Conservation (phyloP, 306 rosid genomes). For the Quillaja saponaria region DNA sequence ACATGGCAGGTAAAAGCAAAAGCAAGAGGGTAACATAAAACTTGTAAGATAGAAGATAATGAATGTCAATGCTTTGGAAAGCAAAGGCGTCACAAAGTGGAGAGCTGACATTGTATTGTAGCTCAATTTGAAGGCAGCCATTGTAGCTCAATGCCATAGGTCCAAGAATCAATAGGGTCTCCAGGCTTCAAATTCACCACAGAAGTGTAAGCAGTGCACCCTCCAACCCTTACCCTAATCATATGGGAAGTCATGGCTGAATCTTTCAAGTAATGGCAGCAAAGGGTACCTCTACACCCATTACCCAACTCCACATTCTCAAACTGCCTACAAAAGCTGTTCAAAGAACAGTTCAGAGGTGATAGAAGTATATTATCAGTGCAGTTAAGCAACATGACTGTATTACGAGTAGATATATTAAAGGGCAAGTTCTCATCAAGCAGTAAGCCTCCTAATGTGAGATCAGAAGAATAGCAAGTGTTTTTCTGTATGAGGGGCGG, state of each 20-base stretch:
- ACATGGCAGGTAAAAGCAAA: no score
- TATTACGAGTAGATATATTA: conserved; percentile 65
- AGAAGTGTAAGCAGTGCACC: conserved; percentile 79
- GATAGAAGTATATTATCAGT: conserved; percentile 50
- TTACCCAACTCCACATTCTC: conserved; percentile 55
- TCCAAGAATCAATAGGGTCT: conserved; percentile 63
- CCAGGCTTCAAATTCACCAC: conserved; percentile 52
- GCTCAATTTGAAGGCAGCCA: conserved; percentile 50
- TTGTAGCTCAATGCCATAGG: conserved; percentile 81
- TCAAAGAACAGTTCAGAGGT: conserved; percentile 70
- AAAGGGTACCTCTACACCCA: conserved; percentile 61
- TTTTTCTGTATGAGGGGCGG: conserved; percentile 49
- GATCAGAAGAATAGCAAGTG: conserved; percentile 69
- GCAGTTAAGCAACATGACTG: conserved; percentile 77
- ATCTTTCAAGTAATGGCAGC: conserved; percentile 78
- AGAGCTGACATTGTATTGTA: no score
- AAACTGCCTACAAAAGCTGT: conserved; percentile 66
- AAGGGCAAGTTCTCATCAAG: conserved; percentile 69
- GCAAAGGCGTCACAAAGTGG: no score
- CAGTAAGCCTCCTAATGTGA: conserved; percentile 46
- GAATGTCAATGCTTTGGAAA: no score
- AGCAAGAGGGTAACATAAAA: no score
- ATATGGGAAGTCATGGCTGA: conserved; percentile 76
- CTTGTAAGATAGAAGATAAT: no score
- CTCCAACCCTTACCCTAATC: conserved; percentile 61